phyloP scores from a whole-genome alignment of 2,329 filamentous ascomycete genomes.

The Cercospora nicotianae region DNA sequence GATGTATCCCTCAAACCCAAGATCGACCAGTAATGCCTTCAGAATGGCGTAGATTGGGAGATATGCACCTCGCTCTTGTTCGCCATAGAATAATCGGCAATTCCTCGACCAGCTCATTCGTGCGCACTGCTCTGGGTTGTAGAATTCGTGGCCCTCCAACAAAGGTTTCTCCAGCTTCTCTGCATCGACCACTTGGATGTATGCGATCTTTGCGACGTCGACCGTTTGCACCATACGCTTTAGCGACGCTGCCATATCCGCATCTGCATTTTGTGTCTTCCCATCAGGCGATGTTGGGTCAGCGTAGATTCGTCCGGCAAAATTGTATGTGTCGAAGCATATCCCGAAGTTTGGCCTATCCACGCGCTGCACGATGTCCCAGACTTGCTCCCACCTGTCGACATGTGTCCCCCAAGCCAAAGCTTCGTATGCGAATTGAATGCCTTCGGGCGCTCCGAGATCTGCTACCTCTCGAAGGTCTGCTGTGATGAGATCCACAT shows the following conservation, averaged over 20 bases:
- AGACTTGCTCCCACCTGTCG: slow-evolving; percentile 70
- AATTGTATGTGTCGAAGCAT: slow-evolving; percentile 77
- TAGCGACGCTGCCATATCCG: slow-evolving; percentile 57
- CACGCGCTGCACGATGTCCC: slow-evolving; percentile 66
- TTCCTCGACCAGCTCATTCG: slow-evolving; percentile 80
- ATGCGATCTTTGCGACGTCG: slow-evolving; percentile 67
- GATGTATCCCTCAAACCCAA: slow-evolving; percentile 69
- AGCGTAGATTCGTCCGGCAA: slow-evolving; percentile 68
- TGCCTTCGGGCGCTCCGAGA: slow-evolving; percentile 58
- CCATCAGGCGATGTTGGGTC: slow-evolving; percentile 61
- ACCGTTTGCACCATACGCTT: slow-evolving; percentile 55
- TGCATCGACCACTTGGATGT: slow-evolving; percentile 74
- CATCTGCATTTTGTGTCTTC: slow-evolving; percentile 56
- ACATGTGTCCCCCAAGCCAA: slow-evolving; percentile 70
- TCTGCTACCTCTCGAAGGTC: slow-evolving; percentile 68
- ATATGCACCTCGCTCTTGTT: slow-evolving; percentile 63
- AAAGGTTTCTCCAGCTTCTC: slow-evolving; percentile 63
- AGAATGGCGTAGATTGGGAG: slow-evolving; percentile 65
- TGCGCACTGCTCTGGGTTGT: slow-evolving; percentile 58
- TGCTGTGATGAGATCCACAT: slow-evolving; percentile 57
- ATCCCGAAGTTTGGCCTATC: slow-evolving; percentile 71
- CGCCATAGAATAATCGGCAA: slow-evolving; percentile 67
- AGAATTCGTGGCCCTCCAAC: slow-evolving; percentile 57
- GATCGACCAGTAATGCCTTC: slow-evolving; percentile 60
- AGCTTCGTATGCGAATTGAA: slow-evolving; percentile 72